Percentiles rank a stretch among this genome's conserved stretches.
Evolutionary conservation across 106 monocot genomes (phyloP).

Genomic region (Gastrodia elata): DNA sequence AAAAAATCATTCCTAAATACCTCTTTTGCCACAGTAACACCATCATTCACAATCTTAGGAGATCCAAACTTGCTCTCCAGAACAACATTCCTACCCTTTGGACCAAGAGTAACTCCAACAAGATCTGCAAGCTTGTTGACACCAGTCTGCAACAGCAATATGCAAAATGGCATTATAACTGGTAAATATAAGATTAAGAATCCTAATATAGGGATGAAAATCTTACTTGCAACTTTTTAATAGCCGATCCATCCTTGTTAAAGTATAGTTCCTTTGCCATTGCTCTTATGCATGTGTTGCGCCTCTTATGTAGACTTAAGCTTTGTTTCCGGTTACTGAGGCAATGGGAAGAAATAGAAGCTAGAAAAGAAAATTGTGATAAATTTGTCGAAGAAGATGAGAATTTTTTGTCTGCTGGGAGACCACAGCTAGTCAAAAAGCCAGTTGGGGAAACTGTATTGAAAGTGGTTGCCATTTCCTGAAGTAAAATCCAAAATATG

Average conservation of each 20-base stretch:
- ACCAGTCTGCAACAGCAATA: constrained; percentile 47
- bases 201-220: background rate
- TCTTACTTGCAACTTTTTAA: constrained; percentile 76
- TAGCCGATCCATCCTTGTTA: constrained; percentile 94
- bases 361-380: constrained; percentile 18
- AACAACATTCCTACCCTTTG: constrained; percentile 97
- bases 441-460: constrained; percentile 43
- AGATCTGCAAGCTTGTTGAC: constrained; percentile 97
- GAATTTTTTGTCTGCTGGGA: constrained; percentile 29
- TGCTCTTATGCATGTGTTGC: constrained; percentile 33
- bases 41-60: constrained; percentile 98
- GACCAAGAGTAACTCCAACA: constrained; percentile 96
- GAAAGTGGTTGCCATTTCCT: constrained; percentile 57
- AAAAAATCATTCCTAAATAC: constrained; percentile 19
- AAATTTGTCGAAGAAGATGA: constrained; percentile 14
- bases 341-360: constrained; percentile 16
- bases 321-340: constrained; percentile 25
- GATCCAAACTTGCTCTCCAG: constrained; percentile 98
- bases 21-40: constrained; percentile 94
- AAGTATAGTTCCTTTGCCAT: constrained; percentile 95
- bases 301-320: constrained; percentile 30
- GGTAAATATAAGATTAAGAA: background rate
- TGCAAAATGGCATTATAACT: background rate
- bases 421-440: constrained; percentile 34
- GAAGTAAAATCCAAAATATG: background rate